Percentiles rank a stretch among this genome's conserved stretches.
Conservation (phyloP, 495 filamentous ascomycete species). For the Tuber magnatum region DNA sequence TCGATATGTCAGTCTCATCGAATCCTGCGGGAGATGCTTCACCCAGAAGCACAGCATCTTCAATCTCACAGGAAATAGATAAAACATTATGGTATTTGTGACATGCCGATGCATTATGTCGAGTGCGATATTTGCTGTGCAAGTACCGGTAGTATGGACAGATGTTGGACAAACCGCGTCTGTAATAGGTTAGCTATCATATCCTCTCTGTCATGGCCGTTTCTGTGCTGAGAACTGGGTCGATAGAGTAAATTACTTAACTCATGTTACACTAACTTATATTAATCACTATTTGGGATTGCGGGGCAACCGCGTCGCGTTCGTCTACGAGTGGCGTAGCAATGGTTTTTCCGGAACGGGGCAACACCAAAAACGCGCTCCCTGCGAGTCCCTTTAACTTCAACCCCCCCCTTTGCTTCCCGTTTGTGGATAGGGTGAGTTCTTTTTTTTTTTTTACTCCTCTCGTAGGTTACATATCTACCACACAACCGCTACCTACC, state of each 20-base stretch:
- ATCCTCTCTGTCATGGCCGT: not conserved
- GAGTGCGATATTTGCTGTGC: not conserved
- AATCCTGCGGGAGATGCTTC: not conserved
- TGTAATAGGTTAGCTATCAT: not conserved
- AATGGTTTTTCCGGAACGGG: not conserved
- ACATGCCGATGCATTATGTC: not conserved
- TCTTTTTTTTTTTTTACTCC: not conserved
- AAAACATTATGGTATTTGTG: not conserved
- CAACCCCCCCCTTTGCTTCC: not conserved
- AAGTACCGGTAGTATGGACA: not conserved
- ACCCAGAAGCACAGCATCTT: not conserved
- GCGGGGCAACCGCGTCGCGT: slow-evolving; percentile 3
- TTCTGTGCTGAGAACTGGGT: not conserved
- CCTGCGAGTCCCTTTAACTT: not conserved
- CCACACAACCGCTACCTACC: not conserved
- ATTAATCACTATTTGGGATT: not conserved
- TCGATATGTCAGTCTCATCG: not conserved
- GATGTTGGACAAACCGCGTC: not conserved
- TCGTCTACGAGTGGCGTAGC: not conserved
- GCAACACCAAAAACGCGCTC: not conserved
- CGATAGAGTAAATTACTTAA: not conserved
- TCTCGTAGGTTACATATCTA: not conserved
- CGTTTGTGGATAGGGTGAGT: not conserved
- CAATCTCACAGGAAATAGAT: not conserved
- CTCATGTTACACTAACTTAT: not conserved